Evolutionary conservation across 2,329 filamentous ascomycete genomes (phyloP).

Genomic region (Phyllosticta citriasiana): DNA sequence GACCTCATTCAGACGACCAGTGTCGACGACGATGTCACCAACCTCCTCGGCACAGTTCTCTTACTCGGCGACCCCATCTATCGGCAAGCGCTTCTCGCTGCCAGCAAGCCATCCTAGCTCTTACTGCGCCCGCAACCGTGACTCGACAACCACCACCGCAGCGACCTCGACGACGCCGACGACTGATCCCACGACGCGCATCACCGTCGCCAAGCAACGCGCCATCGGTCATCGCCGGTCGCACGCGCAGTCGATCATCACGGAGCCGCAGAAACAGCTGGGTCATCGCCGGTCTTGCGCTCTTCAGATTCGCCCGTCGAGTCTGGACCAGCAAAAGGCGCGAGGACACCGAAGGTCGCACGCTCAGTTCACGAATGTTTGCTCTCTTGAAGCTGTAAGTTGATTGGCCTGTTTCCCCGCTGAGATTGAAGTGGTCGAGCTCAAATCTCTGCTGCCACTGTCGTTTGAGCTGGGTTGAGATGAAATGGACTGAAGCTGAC

Average conservation of each 20-base stretch:
- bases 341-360: not conserved
- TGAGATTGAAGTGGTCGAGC: not conserved
- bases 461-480: too few species aligned
- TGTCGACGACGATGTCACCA: not conserved
- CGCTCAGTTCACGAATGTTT: not conserved
- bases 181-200: not conserved
- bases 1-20: not conserved
- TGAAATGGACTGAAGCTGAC: too few species aligned
- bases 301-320: not conserved
- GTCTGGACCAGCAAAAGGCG: not conserved
- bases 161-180: not conserved
- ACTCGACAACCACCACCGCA: not conserved
- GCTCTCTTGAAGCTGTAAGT: not conserved
- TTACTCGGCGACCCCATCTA: too few species aligned
- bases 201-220: not conserved
- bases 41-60: too few species aligned
- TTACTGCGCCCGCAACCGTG: not conserved
- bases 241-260: not conserved
- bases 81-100: too few species aligned
- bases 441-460: not conserved
- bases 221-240: not conserved
- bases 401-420: not conserved
- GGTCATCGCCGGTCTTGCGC: not conserved
- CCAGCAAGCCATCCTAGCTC: not conserved
- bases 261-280: not conserved